phyloP scores from a whole-genome alignment of 371 early-diverging fungal genomes.

The Rhizopus sp. region DNA sequence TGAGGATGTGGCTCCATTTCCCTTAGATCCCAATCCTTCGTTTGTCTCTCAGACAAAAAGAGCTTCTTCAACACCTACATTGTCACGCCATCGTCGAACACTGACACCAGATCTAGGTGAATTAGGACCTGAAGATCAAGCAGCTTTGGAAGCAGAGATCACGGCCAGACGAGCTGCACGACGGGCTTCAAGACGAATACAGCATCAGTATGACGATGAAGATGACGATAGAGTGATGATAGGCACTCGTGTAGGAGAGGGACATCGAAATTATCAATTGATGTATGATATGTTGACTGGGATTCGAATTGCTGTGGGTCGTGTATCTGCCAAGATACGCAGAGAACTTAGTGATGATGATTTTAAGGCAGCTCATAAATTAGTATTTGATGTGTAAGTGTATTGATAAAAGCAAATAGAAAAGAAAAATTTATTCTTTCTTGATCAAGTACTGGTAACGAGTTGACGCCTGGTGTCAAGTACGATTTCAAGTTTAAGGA shows the following conservation, averaged over 20 bases:
- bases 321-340: conserved; percentile 82
- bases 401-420: background rate
- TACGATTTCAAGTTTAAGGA: conserved; percentile 99
- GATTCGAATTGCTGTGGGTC: conserved; percentile 78
- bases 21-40: conserved; percentile 1
- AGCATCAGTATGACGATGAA: conserved; percentile 33
- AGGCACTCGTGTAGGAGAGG: conserved; percentile 68
- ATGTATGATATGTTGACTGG: conserved; percentile 98
- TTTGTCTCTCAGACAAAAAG: background rate
- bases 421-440: background rate
- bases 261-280: conserved; percentile 75
- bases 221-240: conserved; percentile 59
- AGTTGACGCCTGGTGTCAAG: conserved; percentile 86
- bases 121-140: conserved; percentile 40
- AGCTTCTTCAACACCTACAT: conserved; percentile 3
- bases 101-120: conserved; percentile 35
- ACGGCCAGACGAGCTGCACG: conserved; percentile 42
- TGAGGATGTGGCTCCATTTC: background rate
- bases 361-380: conserved; percentile 85
- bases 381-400: conserved; percentile 86
- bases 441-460: conserved; percentile 75
- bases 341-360: conserved; percentile 73
- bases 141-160: conserved; percentile 39
- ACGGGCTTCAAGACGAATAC: conserved; percentile 32
- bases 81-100: conserved; percentile 12